Conservation (phyloP, 2,329 filamentous ascomycete genomes). For the Gaeumannomyces sp. region DNA sequence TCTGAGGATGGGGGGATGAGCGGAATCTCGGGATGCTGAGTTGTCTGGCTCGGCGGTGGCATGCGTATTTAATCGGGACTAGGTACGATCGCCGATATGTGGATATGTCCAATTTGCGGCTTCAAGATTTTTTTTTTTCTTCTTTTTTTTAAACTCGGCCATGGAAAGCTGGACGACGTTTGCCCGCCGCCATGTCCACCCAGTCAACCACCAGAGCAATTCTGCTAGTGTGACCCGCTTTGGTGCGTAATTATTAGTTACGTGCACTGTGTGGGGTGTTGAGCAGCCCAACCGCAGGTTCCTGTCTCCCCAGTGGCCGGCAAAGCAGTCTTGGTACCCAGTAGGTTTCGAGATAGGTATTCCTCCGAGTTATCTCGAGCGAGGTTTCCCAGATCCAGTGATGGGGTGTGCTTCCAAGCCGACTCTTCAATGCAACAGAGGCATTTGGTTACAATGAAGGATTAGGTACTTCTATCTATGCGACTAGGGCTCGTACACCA, state of each 20-base stretch:
- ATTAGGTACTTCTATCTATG: no score
- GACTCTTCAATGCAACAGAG: no score
- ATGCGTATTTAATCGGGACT: not conserved
- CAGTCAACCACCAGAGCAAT: not conserved
- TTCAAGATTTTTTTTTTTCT: constrained; percentile 3
- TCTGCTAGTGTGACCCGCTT: not conserved
- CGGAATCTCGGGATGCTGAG: not conserved
- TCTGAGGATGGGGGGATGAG: not conserved
- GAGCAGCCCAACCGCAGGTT: no score
- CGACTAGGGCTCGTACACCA: no score
- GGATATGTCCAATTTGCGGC: not conserved
- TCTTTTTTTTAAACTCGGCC: not conserved
- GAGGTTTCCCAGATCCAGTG: no score
- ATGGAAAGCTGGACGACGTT: not conserved
- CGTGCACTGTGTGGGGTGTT: not conserved
- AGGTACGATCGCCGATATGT: not conserved
- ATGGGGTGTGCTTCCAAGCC: no score
- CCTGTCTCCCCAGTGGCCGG: no score
- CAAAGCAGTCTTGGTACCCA: no score
- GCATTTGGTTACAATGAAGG: no score
- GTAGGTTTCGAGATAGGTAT: no score
- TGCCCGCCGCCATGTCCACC: not conserved
- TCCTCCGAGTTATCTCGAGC: no score
- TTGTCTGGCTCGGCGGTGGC: not conserved
- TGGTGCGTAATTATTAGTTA: not conserved